phyloP scores from a whole-genome alignment of 2,329 filamentous ascomycete species.

The Trichophaea hybrida region DNA sequence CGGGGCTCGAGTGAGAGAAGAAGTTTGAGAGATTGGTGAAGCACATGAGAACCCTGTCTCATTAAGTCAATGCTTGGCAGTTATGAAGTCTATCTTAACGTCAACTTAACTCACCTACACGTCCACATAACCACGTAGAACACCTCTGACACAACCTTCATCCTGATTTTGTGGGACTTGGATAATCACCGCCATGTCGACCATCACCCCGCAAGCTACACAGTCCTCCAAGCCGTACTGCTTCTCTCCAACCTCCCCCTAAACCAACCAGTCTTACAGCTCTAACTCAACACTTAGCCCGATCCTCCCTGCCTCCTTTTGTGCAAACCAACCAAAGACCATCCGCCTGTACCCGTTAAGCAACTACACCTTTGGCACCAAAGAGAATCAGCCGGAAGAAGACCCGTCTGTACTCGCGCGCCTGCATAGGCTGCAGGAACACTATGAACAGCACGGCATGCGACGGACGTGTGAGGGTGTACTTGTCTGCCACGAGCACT shows the following conservation, averaged over 20 bases:
- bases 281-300: constrained; percentile 36
- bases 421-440: constrained; percentile 85
- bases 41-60: not conserved
- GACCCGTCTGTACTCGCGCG: constrained; percentile 89
- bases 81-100: not conserved
- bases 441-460: constrained; percentile 88
- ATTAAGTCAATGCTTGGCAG: not conserved
- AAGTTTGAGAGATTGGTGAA: not conserved
- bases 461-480: constrained; percentile 93
- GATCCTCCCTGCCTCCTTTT: constrained; percentile 67
- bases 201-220: constrained; percentile 59
- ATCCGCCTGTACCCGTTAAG: constrained; percentile 88
- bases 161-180: not conserved
- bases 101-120: constrained; percentile 2
- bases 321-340: constrained; percentile 73
- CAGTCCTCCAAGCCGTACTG: constrained; percentile 56
- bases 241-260: not conserved
- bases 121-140: constrained; percentile 4
- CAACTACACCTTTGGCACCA: constrained; percentile 98
- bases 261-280: not conserved
- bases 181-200: constrained; percentile 50
- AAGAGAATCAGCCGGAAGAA: constrained; percentile 95
- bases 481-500: constrained; percentile 95
- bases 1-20: constrained; percentile 1
- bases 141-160: not conserved